phyloP scores from a whole-genome alignment of 257 asterid genomes.

The Striga asiatica region DNA sequence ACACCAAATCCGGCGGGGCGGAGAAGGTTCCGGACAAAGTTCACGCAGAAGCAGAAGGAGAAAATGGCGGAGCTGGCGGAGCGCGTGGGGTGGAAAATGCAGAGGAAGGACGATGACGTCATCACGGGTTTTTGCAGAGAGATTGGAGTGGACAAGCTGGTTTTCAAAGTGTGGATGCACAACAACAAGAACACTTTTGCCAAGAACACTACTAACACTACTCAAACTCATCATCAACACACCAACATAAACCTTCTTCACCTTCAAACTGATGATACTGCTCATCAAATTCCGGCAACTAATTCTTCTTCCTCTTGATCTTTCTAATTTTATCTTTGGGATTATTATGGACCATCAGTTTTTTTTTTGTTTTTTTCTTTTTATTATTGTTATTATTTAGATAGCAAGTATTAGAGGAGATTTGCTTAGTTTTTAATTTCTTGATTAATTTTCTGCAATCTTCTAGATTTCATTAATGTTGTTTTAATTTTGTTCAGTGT shows the following conservation, averaged over 20 bases:
- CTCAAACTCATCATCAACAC: no score
- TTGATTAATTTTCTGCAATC: constrained; percentile 8
- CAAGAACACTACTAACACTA: neutral
- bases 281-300: constrained; percentile 23
- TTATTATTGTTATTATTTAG: no score
- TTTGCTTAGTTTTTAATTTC: constrained; percentile 6
- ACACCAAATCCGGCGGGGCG: constrained; percentile 14
- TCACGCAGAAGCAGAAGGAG: constrained; percentile 52
- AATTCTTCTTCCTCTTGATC: constrained; percentile 42
- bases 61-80: constrained; percentile 63
- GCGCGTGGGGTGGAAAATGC: constrained; percentile 64
- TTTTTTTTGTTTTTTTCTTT: no score
- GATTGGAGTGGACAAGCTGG: constrained; percentile 52
- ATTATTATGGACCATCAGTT: constrained; percentile 20
- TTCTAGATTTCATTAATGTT: neutral
- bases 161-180: constrained; percentile 86
- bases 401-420: neutral
- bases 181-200: constrained; percentile 54
- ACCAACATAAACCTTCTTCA: constrained; percentile 18
- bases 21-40: constrained; percentile 56
- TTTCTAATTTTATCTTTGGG: neutral
- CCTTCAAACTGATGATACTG: constrained; percentile 6
- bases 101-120: constrained; percentile 48
- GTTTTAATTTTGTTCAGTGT: constrained; percentile 6
- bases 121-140: constrained; percentile 40